phyloP scores from a whole-genome alignment of 1,284 basidiomycete species.

The Flammula alnicola region DNA sequence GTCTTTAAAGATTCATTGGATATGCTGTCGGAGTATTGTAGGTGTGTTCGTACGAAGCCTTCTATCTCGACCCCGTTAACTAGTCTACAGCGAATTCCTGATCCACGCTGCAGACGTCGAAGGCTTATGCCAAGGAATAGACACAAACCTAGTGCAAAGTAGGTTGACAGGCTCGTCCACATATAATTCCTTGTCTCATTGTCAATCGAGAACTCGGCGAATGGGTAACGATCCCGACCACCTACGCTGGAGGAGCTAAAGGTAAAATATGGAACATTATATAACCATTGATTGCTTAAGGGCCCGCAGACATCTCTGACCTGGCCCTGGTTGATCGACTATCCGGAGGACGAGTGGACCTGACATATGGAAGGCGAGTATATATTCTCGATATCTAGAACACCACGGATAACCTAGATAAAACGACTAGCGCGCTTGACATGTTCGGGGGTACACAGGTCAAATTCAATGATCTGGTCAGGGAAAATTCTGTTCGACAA shows the following conservation, averaged over 20 bases:
- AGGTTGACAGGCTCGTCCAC: slow-evolving; percentile 29
- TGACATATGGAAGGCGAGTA: slow-evolving; percentile 92
- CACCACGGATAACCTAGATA: background rate
- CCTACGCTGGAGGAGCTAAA: slow-evolving; percentile 97
- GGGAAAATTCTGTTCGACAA: slow-evolving; percentile 29
- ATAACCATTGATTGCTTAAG: no score
- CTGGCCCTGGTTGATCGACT: slow-evolving; percentile 83
- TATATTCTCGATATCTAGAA: background rate
- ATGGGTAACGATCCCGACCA: slow-evolving; percentile 92
- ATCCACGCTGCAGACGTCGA: slow-evolving; percentile 99
- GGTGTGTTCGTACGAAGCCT: slow-evolving; percentile 46
- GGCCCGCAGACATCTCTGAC: slow-evolving; percentile 78
- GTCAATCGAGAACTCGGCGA: slow-evolving; percentile 77
- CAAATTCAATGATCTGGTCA: slow-evolving; percentile 68
- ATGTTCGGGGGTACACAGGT: slow-evolving; percentile 80
- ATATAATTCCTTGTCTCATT: background rate
- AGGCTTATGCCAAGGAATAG: slow-evolving; percentile 96
- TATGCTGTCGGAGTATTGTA: slow-evolving; percentile 76
- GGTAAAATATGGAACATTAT: slow-evolving; percentile 48
- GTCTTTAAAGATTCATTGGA: slow-evolving; percentile 64
- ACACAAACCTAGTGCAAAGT: slow-evolving; percentile 88
- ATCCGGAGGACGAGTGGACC: slow-evolving; percentile 87
- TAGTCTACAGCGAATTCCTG: slow-evolving; percentile 80
- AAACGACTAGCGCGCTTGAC: slow-evolving; percentile 60
- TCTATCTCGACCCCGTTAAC: slow-evolving; percentile 1